A percentile compares a stretch with the other conserved stretches of the same genome.
These are phyloP conservation scores for Fusarium proliferatum DNA, from an alignment of 2,329 filamentous ascomycete genomes.

Conservation along the genomic window DNA sequence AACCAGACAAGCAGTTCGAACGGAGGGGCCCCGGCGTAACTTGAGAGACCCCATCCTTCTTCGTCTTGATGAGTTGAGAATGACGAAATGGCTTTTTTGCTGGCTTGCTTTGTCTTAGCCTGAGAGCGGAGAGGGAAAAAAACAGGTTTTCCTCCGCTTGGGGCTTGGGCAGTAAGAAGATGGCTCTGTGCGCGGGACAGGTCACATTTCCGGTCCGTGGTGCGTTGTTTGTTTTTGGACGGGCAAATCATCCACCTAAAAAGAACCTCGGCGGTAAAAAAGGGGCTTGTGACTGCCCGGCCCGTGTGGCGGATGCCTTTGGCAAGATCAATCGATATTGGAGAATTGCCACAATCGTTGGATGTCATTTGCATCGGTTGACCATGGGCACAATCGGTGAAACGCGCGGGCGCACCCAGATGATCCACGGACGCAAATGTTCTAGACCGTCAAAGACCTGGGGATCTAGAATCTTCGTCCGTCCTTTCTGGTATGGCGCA, in stretches of 20 bases:
- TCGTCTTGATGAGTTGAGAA: neutral
- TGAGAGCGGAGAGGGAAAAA: neutral
- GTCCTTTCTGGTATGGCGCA: neutral
- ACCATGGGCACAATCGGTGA: neutral
- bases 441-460: neutral
- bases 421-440: neutral
- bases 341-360: neutral
- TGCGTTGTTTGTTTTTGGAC: neutral
- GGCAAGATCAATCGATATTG: neutral
- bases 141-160: neutral
- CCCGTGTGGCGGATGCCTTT: neutral
- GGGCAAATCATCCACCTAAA: neutral
- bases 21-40: neutral
- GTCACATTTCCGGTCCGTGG: neutral
- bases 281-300: neutral
- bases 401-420: neutral
- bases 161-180: neutral
- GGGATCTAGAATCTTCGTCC: neutral
- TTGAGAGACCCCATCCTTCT: neutral
- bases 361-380: neutral
- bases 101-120: neutral
- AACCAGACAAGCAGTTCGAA: neutral
- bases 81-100: neutral
- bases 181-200: neutral
- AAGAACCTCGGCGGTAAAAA: neutral